Conservation (phyloP, 768 basidiomycete genomes). For the Tricholoma furcatifolium region DNA sequence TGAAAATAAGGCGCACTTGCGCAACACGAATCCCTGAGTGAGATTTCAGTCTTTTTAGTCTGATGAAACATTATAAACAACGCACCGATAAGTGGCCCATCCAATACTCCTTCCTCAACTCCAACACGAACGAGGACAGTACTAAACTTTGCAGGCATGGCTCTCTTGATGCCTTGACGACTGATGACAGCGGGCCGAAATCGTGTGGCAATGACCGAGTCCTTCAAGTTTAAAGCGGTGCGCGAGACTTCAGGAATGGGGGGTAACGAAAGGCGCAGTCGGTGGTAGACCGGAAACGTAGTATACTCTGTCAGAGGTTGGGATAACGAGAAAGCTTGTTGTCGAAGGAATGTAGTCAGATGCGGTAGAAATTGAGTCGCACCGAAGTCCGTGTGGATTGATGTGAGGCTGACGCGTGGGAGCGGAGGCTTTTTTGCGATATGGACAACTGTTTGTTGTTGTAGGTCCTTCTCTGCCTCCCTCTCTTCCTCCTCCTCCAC, state of each 20-base stretch:
- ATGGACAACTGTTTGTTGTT: background rate
- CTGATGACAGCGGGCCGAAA: background rate
- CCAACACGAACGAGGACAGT: slow-evolving; percentile 18
- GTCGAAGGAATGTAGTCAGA: slow-evolving; percentile 10
- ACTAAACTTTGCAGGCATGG: slow-evolving; percentile 15
- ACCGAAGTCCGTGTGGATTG: slow-evolving; percentile 13
- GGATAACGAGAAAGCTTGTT: background rate
- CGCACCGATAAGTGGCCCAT: slow-evolving; percentile 12
- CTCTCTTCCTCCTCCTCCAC: background rate
- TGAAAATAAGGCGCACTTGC: slow-evolving; percentile 26
- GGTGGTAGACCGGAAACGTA: slow-evolving; percentile 18
- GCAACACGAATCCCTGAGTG: slow-evolving; percentile 24
- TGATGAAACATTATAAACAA: background rate
- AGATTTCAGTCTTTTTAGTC: too few relatives aligned
- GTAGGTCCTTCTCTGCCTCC: too few relatives aligned
- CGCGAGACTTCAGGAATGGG: slow-evolving; percentile 12
- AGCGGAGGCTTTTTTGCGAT: slow-evolving; percentile 10
- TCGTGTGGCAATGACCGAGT: slow-evolving; percentile 16
- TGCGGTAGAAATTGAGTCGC: slow-evolving; percentile 12
- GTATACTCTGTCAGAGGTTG: background rate
- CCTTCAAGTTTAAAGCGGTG: background rate
- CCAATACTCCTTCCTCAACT: background rate
- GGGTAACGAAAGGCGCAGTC: slow-evolving; percentile 12
- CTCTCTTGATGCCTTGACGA: slow-evolving; percentile 15
- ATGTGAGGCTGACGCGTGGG: slow-evolving; percentile 3